Conservation (phyloP, 495 filamentous ascomycete genomes). For the Neurospora sublineolata region DNA sequence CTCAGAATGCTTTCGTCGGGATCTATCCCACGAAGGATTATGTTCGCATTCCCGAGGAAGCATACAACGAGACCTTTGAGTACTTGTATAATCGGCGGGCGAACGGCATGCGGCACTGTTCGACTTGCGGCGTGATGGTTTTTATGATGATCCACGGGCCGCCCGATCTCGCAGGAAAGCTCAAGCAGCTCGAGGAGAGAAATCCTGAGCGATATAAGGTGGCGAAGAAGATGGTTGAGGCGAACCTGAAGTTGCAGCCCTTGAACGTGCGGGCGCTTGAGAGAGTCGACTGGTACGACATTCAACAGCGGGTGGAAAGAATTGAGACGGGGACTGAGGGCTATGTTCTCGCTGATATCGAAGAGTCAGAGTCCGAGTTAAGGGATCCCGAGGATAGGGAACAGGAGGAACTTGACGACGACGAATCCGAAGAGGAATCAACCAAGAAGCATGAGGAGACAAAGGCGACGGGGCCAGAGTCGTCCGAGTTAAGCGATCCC, state of each 20-base stretch:
- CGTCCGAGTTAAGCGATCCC: too few species aligned
- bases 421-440: background rate
- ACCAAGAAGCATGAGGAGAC: conserved; percentile 24
- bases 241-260: conserved; percentile 11
- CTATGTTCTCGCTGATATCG: conserved; percentile 4
- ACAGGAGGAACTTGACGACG: background rate
- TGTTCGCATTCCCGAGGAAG: conserved; percentile 7
- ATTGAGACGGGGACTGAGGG: conserved; percentile 10
- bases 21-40: conserved; percentile 10
- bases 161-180: background rate
- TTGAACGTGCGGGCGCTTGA: conserved; percentile 14
- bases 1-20: conserved; percentile 10
- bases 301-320: conserved; percentile 1
- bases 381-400: conserved; percentile 9
- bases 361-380: conserved; percentile 12
- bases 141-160: conserved; percentile 12
- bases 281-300: background rate
- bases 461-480: conserved; percentile 10
- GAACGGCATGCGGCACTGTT: conserved; percentile 5
- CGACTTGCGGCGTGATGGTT: conserved; percentile 13
- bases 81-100: conserved; percentile 6
- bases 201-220: conserved; percentile 7
- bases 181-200: conserved; percentile 6
- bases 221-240: conserved; percentile 3
- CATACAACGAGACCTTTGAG: conserved; percentile 7